These are phyloP conservation scores for Bothia castanella DNA, from an alignment of 1,284 basidiomycete genomes.

Conservation along the genomic window DNA sequence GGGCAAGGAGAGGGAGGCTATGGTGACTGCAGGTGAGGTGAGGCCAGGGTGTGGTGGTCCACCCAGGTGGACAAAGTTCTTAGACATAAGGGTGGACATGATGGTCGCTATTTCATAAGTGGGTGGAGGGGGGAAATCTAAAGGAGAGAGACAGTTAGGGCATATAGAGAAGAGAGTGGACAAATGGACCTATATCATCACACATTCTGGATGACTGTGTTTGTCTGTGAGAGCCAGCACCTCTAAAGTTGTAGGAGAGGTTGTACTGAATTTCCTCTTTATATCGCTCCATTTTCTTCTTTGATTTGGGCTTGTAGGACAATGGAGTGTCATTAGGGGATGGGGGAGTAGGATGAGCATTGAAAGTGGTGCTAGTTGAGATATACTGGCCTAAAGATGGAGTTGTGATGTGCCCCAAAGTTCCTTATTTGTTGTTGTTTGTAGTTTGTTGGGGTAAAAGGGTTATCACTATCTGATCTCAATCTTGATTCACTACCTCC, in stretches of 20 bases:
- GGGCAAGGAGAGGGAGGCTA: conserved; percentile 27
- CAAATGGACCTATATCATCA: conserved; percentile 29
- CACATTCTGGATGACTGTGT: conserved; percentile 27
- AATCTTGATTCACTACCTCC: too few relatives aligned
- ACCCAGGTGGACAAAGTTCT: conserved; percentile 24
- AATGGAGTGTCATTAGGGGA: conserved; percentile 52
- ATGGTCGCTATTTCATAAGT: conserved; percentile 32
- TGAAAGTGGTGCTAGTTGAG: conserved; percentile 50
- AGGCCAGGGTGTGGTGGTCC: conserved; percentile 24
- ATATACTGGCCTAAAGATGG: too few relatives aligned
- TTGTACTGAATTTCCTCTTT: conserved; percentile 36
- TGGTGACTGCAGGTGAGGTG: conserved; percentile 25
- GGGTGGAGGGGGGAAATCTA: conserved; percentile 33
- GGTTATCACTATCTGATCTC: too few relatives aligned
- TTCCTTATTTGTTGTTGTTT: too few relatives aligned
- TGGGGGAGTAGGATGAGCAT: too few relatives aligned
- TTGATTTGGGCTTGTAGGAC: conserved; percentile 44
- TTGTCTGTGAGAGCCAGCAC: conserved; percentile 26
- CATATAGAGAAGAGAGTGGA: neutral
- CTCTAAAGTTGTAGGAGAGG: conserved; percentile 33
- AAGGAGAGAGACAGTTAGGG: neutral
- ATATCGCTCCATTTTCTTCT: conserved; percentile 35
- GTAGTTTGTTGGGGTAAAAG: too few relatives aligned
- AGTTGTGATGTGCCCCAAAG: too few relatives aligned
- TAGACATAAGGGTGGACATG: neutral